Conservation (phyloP, 495 filamentous ascomycete species). For the Xylaria bambusicola region DNA sequence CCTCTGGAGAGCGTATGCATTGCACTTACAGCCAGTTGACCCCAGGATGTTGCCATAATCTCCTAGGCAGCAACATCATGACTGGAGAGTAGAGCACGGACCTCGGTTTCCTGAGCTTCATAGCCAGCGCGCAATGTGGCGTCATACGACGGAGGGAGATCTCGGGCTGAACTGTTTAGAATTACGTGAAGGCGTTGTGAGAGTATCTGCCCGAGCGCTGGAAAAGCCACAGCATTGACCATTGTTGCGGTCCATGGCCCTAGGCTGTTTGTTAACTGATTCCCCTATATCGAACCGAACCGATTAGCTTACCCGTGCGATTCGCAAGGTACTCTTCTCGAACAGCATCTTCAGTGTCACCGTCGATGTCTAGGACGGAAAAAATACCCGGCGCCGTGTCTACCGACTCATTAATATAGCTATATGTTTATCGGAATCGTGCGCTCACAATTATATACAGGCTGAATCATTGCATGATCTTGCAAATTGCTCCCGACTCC, state of each 20-base stretch:
- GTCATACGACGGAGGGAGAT: constrained; percentile 40
- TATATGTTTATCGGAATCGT: background rate
- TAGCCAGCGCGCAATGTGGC: constrained; percentile 44
- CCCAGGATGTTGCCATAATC: constrained; percentile 43
- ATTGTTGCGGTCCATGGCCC: constrained; percentile 46
- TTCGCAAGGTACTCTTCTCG: constrained; percentile 36
- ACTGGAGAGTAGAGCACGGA: constrained; percentile 37
- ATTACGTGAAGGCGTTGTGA: constrained; percentile 24
- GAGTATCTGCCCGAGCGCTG: constrained; percentile 34
- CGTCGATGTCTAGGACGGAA: constrained; percentile 36
- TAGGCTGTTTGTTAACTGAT: constrained; percentile 17
- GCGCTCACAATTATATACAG: constrained; percentile 40
- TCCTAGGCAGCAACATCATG: constrained; percentile 41
- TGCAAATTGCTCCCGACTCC: constrained; percentile 47
- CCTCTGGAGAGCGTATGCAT: constrained; percentile 32
- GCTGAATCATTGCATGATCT: constrained; percentile 36
- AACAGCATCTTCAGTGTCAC: constrained; percentile 27
- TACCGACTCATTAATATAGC: constrained; percentile 20
- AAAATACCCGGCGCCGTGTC: constrained; percentile 38
- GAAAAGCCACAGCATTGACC: constrained; percentile 44
- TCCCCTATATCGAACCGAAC: background rate
- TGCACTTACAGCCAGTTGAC: constrained; percentile 33
- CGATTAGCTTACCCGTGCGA: constrained; percentile 31
- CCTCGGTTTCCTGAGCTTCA: constrained; percentile 33
- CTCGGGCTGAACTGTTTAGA: constrained; percentile 7